These are phyloP conservation scores for Lagenidium sp. DNA, from an alignment of 352 stramenopile species.

Conservation along the genomic window DNA sequence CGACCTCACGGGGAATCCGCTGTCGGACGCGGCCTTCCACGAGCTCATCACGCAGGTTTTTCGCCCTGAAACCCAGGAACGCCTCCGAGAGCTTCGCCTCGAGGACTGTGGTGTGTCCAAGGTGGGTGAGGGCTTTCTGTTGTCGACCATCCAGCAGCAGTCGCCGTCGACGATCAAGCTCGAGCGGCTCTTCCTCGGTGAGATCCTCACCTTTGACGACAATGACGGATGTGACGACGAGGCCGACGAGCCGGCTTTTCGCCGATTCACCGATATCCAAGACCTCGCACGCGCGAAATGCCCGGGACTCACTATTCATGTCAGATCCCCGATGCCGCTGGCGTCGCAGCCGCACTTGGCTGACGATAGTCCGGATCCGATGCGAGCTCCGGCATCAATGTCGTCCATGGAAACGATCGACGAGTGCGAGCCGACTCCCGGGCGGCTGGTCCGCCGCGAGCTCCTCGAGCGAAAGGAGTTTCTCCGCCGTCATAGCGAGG, in stretches of 20 bases:
- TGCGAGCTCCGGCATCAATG: neutral
- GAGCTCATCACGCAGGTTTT: constrained; percentile 16
- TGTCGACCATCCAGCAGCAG: neutral
- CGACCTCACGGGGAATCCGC: constrained; percentile 20
- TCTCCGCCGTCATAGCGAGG: constrained; percentile 15
- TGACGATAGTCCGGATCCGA: neutral
- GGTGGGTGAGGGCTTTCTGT: constrained; percentile 3
- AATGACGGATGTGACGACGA: neutral
- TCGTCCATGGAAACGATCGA: neutral
- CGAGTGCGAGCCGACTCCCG: constrained; percentile 5
- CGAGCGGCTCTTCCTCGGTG: constrained; percentile 3
- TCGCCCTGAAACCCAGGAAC: neutral
- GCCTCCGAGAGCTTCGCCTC: constrained; percentile 21
- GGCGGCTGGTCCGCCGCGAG: constrained; percentile 9
- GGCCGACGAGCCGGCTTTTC: neutral
- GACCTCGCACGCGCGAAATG: neutral
- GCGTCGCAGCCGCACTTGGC: neutral
- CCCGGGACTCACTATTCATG: neutral
- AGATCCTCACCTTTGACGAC: neutral
- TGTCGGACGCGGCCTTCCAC: constrained; percentile 24
- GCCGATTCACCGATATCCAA: neutral
- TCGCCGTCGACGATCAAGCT: constrained; percentile 8
- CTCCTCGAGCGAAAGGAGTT: constrained; percentile 13
- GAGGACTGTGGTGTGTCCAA: constrained; percentile 20
- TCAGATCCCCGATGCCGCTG: neutral